These are phyloP conservation scores for Cruciata laevipes DNA, from an alignment of 257 asterid species.

Conservation along the genomic window DNA sequence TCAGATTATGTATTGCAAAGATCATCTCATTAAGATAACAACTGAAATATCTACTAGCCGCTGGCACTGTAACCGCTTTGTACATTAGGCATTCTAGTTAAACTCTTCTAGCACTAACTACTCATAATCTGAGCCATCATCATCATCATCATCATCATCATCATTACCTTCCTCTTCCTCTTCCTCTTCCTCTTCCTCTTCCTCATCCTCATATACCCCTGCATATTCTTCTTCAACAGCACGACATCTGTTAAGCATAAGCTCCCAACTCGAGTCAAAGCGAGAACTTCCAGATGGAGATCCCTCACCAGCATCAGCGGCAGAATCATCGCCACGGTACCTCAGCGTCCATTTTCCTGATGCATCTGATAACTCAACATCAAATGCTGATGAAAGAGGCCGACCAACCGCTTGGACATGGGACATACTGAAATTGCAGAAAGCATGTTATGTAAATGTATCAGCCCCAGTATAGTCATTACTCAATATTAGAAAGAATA, in stretches of 20 bases:
- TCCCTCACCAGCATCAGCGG: conserved; percentile 12
- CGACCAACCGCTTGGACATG: conserved; percentile 60
- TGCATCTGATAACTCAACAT: conserved; percentile 38
- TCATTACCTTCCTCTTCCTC: not conserved
- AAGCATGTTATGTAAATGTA: no score
- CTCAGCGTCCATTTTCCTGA: conserved; percentile 47
- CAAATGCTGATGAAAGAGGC: conserved; percentile 56
- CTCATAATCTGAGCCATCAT: no score
- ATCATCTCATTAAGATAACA: no score
- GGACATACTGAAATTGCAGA: conserved; percentile 35
- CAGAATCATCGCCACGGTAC: conserved; percentile 30
- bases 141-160: conserved; percentile 22
- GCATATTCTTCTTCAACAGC: conserved; percentile 33
- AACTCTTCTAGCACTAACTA: no score
- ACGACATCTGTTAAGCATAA: conserved; percentile 33
- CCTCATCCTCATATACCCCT: conserved; percentile 12
- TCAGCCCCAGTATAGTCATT: not conserved
- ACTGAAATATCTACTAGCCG: no score
- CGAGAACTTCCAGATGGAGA: conserved; percentile 29
- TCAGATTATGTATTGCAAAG: no score
- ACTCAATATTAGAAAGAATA: not conserved
- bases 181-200: no score
- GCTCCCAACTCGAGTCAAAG: conserved; percentile 44
- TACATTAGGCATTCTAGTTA: no score
- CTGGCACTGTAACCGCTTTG: no score